Evolutionary conservation across 2,329 filamentous ascomycete species (phyloP), one percentile per base, ranked within the genome.

Genomic region (Penicillium decumbens): DNA sequence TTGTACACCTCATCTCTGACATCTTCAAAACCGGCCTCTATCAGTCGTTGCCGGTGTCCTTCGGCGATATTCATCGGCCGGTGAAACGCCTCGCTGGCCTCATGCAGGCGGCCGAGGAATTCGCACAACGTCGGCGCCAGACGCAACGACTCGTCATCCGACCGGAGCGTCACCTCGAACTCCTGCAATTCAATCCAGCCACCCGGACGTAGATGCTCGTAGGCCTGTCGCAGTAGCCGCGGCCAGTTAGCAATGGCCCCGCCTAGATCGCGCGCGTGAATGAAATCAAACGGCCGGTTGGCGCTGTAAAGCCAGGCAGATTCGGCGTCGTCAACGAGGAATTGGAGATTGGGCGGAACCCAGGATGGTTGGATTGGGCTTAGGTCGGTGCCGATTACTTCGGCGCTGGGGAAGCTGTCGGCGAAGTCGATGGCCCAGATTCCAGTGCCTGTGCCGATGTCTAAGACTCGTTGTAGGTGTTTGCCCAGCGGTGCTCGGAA

Each of bases 11-110:
- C 65, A 58, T 80, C 75, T 0, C 65, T 65, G 0, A 83, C 74
- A 46, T 81, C 73, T 39, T 71, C 66, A 53, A 83, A 83, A 0
- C 81, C 81, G 0, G 75, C 78, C 10, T 77, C 75, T 3, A 67
- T 64, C 57, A 82, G 70, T 46, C 74, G 71, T 37, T 69, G 62
- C 51, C 71, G 68, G 32, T 73, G 66, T 10, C 68, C 56, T 24
- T 67, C 53, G 37, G 67, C 68, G 20, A 70, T 63, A 37, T 64
- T 60, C 59, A 70, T 60, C 5, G 53, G 54, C 32, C 70, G 67
- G 15, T 70, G 66, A 29, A 68, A 69, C 45, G 58, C 60, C 35
- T 50, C 54, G 23, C 63, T 66, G 13, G 65, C 66, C 38, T 63
- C 54, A 33, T 64, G 54, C 32, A 70, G 47, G 4, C 54, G 55